phyloP scores from a whole-genome alignment of 306 rosid species.

The Fragaria vesca region DNA sequence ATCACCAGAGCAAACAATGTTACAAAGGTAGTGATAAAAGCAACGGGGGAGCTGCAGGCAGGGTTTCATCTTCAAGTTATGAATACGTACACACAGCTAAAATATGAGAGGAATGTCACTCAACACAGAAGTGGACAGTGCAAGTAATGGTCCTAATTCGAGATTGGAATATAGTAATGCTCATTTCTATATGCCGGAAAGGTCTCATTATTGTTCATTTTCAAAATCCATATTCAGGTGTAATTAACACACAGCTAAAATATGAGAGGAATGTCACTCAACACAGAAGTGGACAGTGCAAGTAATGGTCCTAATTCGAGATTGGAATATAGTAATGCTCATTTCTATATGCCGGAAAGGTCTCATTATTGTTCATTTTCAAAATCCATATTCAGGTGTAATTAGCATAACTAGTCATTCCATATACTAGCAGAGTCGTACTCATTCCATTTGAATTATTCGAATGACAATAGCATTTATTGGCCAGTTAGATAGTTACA shows the following conservation, averaged over 20 bases:
- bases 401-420: neutral
- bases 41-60: slow-evolving; percentile 85
- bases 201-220: neutral
- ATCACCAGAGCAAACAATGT: slow-evolving; percentile 89
- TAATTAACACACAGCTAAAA: neutral
- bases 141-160: neutral
- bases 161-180: neutral
- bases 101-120: slow-evolving; percentile 2
- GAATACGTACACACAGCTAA: neutral
- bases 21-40: slow-evolving; percentile 87
- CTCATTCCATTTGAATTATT: neutral
- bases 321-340: neutral
- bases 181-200: neutral
- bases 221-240: slow-evolving; percentile 6
- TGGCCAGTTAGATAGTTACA: neutral
- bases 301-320: neutral
- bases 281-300: neutral
- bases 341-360: neutral
- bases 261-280: neutral
- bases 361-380: neutral
- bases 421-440: neutral
- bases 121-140: neutral
- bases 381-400: slow-evolving; percentile 3
- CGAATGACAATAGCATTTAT: neutral
- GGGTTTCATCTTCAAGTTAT: slow-evolving; percentile 20